Evolutionary conservation across 139 green algal species (phyloP).

Genomic region (Haematococcus sp.): DNA sequence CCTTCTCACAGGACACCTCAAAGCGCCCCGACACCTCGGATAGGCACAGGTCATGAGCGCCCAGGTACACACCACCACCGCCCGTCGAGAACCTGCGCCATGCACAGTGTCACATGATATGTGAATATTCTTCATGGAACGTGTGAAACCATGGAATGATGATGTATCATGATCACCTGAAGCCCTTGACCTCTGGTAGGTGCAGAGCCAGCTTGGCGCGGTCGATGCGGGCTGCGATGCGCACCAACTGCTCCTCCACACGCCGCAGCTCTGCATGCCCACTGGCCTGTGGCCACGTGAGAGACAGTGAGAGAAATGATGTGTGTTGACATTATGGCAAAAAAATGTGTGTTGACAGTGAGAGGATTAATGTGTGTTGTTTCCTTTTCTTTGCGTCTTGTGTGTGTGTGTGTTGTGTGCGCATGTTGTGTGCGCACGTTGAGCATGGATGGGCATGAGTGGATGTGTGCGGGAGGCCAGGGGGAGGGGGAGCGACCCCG

Average conservation of each 20-base stretch:
- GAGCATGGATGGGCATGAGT: too few species aligned
- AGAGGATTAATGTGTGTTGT: too few species aligned
- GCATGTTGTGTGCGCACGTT: too few species aligned
- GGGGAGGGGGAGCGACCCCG: too few species aligned
- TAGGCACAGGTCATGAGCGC: conserved; percentile 66
- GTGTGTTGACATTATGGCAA: not conserved
- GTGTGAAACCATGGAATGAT: too few species aligned
- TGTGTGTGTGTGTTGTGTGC: too few species aligned
- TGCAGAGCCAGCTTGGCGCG: conserved; percentile 62
- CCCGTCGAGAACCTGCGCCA: conserved; percentile 66
- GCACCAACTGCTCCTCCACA: conserved; percentile 51
- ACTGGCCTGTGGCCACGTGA: conserved; percentile 4
- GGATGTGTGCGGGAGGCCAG: too few species aligned
- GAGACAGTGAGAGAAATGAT: not conserved
- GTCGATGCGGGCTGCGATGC: conserved; percentile 49
- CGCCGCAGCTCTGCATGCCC: conserved; percentile 27
- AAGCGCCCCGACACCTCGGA: conserved; percentile 56
- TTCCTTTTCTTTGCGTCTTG: too few species aligned
- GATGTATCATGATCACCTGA: conserved; percentile 41
- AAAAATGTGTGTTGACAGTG: not conserved
- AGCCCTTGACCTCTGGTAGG: conserved; percentile 66
- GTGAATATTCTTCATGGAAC: too few species aligned
- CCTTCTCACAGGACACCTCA: conserved; percentile 16
- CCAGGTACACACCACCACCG: conserved; percentile 64
- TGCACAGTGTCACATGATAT: too few species aligned